A percentile compares a stretch with the other conserved stretches of the same genome.
Conservation (phyloP, 2,329 filamentous ascomycete species). For the Sclerotinia minor region DNA sequence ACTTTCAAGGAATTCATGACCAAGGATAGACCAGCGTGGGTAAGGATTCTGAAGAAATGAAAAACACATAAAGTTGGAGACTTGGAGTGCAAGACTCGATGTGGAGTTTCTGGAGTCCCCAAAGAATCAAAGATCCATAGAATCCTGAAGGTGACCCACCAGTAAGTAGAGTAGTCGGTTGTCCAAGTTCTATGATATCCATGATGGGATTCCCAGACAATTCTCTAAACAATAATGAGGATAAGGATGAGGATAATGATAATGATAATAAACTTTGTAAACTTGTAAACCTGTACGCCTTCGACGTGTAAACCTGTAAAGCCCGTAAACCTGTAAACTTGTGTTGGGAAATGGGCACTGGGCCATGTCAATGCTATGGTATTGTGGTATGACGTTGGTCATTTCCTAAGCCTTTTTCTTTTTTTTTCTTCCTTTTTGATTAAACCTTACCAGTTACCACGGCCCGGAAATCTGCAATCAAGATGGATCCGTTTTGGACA, state of each 20-base stretch:
- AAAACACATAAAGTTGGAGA: background rate
- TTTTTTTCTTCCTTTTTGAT: background rate
- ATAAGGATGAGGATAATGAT: too few relatives aligned
- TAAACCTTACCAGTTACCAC: background rate
- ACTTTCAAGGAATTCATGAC: background rate
- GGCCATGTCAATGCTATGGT: background rate
- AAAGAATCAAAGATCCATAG: constrained; percentile 3
- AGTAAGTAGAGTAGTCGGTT: background rate
- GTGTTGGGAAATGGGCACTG: too few relatives aligned
- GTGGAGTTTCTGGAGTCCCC: constrained; percentile 10
- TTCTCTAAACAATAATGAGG: too few relatives aligned
- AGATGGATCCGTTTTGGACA: background rate
- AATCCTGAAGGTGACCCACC: background rate
- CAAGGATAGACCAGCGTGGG: background rate
- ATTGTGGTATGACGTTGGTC: background rate
- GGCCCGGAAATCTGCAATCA: background rate
- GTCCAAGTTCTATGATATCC: background rate
- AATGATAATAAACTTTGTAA: too few relatives aligned
- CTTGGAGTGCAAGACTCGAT: background rate
- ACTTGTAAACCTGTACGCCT: too few relatives aligned
- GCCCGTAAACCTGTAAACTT: too few relatives aligned
- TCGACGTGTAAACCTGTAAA: too few relatives aligned
- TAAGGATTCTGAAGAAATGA: too few relatives aligned
- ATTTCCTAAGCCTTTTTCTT: too few relatives aligned
- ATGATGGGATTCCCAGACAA: background rate